phyloP scores from a whole-genome alignment of 1,284 basidiomycete species.

The Lignosus rhinocerotis region DNA sequence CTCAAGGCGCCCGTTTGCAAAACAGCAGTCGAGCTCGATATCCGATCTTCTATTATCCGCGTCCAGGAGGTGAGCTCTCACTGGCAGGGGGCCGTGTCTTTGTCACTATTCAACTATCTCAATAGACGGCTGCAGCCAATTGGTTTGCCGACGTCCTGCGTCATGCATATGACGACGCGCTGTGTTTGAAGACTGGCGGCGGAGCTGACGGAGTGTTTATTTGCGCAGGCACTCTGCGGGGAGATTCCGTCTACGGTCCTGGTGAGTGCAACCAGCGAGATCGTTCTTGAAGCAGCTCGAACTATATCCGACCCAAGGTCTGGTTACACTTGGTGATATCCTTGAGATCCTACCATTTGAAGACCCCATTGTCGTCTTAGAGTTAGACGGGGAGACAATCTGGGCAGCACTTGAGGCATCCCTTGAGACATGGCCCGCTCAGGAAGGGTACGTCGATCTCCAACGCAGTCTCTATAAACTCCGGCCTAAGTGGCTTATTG shows the following conservation, averaged over 20 bases:
- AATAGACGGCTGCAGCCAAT: slow-evolving; percentile 79
- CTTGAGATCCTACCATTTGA: slow-evolving; percentile 90
- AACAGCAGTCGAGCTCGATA: slow-evolving; percentile 69
- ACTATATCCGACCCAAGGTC: background rate
- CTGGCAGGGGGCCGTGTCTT: background rate
- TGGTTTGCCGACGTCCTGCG: slow-evolving; percentile 89
- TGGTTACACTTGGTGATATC: slow-evolving; percentile 73
- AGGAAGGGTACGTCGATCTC: slow-evolving; percentile 70
- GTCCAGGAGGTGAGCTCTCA: slow-evolving; percentile 54
- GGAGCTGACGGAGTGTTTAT: slow-evolving; percentile 81
- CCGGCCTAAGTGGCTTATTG: no score
- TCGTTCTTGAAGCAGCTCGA: background rate
- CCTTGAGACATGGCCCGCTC: slow-evolving; percentile 82
- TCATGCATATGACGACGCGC: slow-evolving; percentile 83
- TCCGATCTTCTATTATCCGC: slow-evolving; percentile 76
- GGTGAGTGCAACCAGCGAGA: slow-evolving; percentile 41
- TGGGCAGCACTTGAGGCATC: slow-evolving; percentile 83
- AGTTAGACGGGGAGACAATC: slow-evolving; percentile 79
- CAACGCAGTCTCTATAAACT: background rate
- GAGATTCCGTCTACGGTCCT: slow-evolving; percentile 84
- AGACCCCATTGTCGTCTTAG: slow-evolving; percentile 82
- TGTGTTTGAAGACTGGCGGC: slow-evolving; percentile 58
- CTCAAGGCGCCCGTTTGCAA: slow-evolving; percentile 76
- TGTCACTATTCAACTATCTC: background rate
- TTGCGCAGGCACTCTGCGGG: slow-evolving; percentile 85